Base-by-base conservation (phyloP, 805 yeast genomes). In the Candida morakotiae region DNA sequence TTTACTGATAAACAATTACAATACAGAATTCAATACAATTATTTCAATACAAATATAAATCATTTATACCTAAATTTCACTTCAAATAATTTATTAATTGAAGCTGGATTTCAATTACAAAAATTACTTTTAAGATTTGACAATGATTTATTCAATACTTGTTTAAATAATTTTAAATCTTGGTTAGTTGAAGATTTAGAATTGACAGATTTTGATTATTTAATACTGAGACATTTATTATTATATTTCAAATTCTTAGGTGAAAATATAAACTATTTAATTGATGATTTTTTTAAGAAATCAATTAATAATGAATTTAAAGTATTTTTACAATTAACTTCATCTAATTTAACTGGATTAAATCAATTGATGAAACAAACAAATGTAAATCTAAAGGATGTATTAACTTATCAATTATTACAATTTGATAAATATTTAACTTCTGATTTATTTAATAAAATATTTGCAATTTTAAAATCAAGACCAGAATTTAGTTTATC, bases 391-490 rank as follows among this genome's bases (percentile, higher is more conserved):
- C 17, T 43, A 16, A 13, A 13, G 9, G 51, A 50, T 14, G 42
- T 59, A 2, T 31, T 56, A 24, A 40, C 41, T 20, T 58, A 56
- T 44, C 61, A 58, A 40, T 35, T 62, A 27, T 34, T 55, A 9
- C 70, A 62, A 39, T 46, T 67, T 5, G 58, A 62, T 18, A 51
- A 52, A 33, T 48, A 43, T 18, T 28, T 62, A 5, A 62, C 64
- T 1, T 38, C 31, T 11, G 51, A 45, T 13, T 58, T 55, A 31
- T 53, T 55, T 22, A 32, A 38, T 10, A 50, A 56, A 14, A 40
- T 66, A 5, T 34, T 50, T 10, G 46, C 40, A 5, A 45, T 53
- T 9, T 45, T 66, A 15, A 29, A 39, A 2, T 45, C 59, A 2
- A 56, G 58, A 28, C 58, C 55, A 1, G 64, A 60, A 13, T 62